phyloP scores from a whole-genome alignment of 768 basidiomycete species.

The Leccinum truebloodii region DNA sequence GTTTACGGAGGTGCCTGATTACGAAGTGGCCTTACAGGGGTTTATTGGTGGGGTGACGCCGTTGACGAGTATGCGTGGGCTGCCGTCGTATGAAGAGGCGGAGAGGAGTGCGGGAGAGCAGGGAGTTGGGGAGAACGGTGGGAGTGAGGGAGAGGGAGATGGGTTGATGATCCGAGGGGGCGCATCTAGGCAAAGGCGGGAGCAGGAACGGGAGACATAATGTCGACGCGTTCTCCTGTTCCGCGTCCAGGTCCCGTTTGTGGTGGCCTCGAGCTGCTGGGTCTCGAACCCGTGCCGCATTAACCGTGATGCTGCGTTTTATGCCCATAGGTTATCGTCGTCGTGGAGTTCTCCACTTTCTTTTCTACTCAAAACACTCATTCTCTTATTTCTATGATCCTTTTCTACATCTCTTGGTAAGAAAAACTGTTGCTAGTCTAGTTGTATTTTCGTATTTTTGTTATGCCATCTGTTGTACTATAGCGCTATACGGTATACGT shows the following conservation, averaged over 20 bases:
- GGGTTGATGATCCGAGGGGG: slow-evolving; percentile 13
- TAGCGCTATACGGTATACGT: background rate
- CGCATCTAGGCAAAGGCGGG: background rate
- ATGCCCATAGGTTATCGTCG: background rate
- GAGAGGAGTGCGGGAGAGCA: slow-evolving; percentile 12
- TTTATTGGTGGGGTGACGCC: slow-evolving; percentile 94
- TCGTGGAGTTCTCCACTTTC: background rate
- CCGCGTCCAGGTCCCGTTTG: background rate
- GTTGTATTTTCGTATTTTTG: background rate
- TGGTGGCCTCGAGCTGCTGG: background rate
- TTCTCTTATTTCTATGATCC: background rate
- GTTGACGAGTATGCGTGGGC: slow-evolving; percentile 66
- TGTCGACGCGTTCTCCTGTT: background rate
- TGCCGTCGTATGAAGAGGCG: slow-evolving; percentile 88
- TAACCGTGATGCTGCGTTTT: background rate
- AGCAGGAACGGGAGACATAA: background rate
- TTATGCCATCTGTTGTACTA: background rate
- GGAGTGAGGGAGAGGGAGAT: background rate
- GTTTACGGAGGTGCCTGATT: slow-evolving; percentile 82
- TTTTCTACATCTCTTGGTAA: too few species aligned
- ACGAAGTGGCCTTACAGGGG: slow-evolving; percentile 79
- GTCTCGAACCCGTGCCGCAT: background rate
- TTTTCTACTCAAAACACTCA: background rate
- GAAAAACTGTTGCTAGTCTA: too few species aligned
- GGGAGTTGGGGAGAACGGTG: too few species aligned